Evolutionary conservation across 2,329 filamentous ascomycete species (phyloP), one percentile per base, ranked within the genome.

Genomic region (Cladobotryum protrusum): DNA sequence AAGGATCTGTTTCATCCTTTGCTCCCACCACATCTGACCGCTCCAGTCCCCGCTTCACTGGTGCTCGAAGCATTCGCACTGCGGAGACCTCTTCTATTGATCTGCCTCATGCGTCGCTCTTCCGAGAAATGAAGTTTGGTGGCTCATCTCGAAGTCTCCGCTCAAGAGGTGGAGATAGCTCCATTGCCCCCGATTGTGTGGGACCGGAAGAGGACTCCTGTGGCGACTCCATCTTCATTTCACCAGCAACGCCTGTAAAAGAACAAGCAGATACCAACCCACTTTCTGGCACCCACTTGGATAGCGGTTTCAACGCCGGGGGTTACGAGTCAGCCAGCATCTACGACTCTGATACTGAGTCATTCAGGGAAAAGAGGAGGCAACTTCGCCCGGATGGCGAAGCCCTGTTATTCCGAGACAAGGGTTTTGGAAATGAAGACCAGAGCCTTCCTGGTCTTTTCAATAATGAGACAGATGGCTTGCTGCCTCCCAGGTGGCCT

Each of bases 361-460:
- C 65, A 0, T 60, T 70, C 8, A 59, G 54, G 11, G 57, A 32
- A 40, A 57, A 24, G 56, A 14, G 39, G 8, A 36, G 32, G 17
- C 40, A 15, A 5, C 20, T 17, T 3, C 59, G 56, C 9, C 61
- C 62, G 12, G 63, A 63, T 17, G 70, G 71, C 39, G 67, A 71
- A 43, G 61, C 64, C 4, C 59, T 72, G 0, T 54, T 72, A 0
- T 71, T 72, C 51, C 60, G 59, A 11, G 61, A 68, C 9, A 47
- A 41, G 0, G 66, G 69, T 0, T 72, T 68, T 35, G 69, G 69
- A 0, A 49, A 59, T 12, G 53, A 55, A 1, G 63, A 67, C 3
- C 55, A 59, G 36, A 61, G 67, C 46, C 58, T 74, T 1, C 71
- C 59, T 3, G 59, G 59, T n/a, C 48, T 63, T n/a, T 59, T 59